Base-by-base conservation (phyloP, 2,329 filamentous ascomycete genomes). In the Rhynchosporium secalis region DNA sequence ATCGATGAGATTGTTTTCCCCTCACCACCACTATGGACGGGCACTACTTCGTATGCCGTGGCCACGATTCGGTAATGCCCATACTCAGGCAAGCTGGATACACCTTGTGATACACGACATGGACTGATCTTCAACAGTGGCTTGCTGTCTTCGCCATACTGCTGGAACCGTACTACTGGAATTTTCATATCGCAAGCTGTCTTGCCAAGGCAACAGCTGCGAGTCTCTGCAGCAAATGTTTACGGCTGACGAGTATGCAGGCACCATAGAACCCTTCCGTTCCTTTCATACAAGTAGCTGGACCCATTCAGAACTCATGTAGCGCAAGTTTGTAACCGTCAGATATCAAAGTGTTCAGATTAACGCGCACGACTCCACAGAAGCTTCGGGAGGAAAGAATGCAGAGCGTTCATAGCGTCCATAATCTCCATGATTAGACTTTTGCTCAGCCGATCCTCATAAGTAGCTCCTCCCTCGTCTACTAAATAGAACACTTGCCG, bases 241-340 rank as follows among this genome's bases (percentile, higher is more conserved):
- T 20, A 20, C 20, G 62, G 26, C 38, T 43, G 47, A 63, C 65
- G 48, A 60, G 49, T 66, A 66, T 66, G 65, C 65, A 66, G 65
- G 65, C 65, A 66, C 62, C 64, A 56, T 20, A 59, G 59, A 46
- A 33, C 43, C 41, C 29, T 61, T 51, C 51, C 52, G 31, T 43
- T 13, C 33, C 49, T 38, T 52, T 10, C 49, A 52, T 52, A 38
- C 49, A 33, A 33, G 9, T 33, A 38, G 7, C 38, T 38, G 49
- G 31, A 10, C n/a, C 49, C 31, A 12, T 38, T 20, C 10, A 33
- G 29, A 38, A 52, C 31, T 20, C 49, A 52, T 20, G 38, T 10
- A 31, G 49, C 38, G 49, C 38, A 51, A 36, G 48, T 29, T 51
- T 36, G 56, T 43, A 47, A 58, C 15, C 36, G 54, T 15, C 29